Conservation (phyloP, 2,329 filamentous ascomycete genomes). For the Trichophyton rubrum region DNA sequence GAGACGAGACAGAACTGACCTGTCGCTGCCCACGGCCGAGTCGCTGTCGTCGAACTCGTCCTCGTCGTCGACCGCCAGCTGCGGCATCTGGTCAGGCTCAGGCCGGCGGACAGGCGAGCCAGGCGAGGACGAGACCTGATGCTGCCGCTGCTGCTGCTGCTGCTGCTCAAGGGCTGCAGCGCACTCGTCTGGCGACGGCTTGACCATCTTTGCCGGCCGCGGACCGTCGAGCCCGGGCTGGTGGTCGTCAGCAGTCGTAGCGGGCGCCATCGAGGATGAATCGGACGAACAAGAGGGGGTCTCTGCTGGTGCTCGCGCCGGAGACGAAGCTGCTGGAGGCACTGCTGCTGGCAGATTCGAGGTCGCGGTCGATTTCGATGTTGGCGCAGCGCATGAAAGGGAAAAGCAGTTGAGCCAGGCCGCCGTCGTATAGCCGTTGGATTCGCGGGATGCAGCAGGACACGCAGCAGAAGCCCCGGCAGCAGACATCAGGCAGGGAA, state of each 20-base stretch:
- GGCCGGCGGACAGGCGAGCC: neutral
- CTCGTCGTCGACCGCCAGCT: neutral
- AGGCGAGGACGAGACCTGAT: neutral
- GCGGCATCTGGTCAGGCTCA: neutral
- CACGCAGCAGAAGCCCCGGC: neutral
- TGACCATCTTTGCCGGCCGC: neutral
- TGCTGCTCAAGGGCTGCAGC: neutral
- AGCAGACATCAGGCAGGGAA: neutral
- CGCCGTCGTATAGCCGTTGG: neutral
- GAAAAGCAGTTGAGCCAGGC: neutral
- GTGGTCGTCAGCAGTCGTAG: neutral
- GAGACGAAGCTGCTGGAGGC: neutral
- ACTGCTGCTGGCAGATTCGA: no score
- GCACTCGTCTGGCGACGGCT: neutral
- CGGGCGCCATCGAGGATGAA: neutral
- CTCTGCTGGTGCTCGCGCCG: no score
- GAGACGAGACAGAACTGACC: neutral
- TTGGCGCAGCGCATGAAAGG: neutral
- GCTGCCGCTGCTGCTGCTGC: no score
- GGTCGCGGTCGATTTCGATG: neutral
- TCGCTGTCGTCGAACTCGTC: neutral
- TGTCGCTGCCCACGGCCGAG: slow-evolving; percentile 2
- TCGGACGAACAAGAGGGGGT: neutral
- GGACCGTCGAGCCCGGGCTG: neutral
- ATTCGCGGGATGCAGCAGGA: neutral